phyloP scores from a whole-genome alignment of 306 rosid species.

The Notholithocarpus densiflorus region DNA sequence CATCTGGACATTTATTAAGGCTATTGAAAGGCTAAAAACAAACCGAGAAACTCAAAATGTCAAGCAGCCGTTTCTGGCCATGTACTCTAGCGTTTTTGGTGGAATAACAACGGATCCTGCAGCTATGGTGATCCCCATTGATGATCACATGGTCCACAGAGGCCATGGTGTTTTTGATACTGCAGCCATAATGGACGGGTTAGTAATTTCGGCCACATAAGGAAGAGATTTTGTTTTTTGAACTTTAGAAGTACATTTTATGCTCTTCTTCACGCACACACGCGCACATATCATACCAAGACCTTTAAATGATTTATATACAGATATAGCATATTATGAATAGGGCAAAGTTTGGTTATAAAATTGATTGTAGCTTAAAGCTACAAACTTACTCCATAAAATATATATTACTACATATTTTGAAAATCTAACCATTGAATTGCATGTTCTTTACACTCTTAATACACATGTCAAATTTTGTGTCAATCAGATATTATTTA shows the following conservation, averaged over 20 bases:
- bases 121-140: slow-evolving; percentile 85
- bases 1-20: slow-evolving; percentile 32
- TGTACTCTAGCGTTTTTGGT: slow-evolving; percentile 87
- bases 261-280: neutral
- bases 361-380: too few species aligned
- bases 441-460: too few species aligned
- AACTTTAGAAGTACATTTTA: neutral
- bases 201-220: slow-evolving; percentile 32
- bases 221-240: neutral
- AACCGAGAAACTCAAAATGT: slow-evolving; percentile 49
- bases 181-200: slow-evolving; percentile 85
- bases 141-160: slow-evolving; percentile 95
- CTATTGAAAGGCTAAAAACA: slow-evolving; percentile 46
- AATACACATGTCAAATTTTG: too few species aligned
- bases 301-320: neutral
- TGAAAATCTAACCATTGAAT: too few species aligned
- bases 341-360: too few species aligned
- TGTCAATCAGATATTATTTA: too few species aligned
- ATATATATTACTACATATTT: too few species aligned
- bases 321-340: neutral
- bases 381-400: too few species aligned
- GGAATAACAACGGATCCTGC: slow-evolving; percentile 80
- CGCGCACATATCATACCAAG: neutral
- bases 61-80: slow-evolving; percentile 67
- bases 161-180: slow-evolving; percentile 97